These are phyloP conservation scores for Auricularia sp. DNA, from an alignment of 768 basidiomycete species.

Conservation along the genomic window DNA sequence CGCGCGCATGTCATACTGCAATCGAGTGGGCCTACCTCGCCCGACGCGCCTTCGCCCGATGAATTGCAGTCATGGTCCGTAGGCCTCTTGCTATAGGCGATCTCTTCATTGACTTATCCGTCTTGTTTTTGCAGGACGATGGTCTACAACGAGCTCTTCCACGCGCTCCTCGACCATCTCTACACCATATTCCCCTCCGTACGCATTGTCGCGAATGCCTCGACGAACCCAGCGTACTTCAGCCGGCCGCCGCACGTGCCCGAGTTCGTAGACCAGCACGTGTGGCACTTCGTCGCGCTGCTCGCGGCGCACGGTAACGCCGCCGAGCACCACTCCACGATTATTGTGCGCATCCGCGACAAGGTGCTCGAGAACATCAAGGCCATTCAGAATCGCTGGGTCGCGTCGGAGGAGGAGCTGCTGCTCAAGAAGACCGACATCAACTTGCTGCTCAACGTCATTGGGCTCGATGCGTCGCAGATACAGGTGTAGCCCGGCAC, in stretches of 20 bases:
- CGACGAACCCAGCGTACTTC: conserved; percentile 18
- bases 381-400: conserved; percentile 67
- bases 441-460: conserved; percentile 49
- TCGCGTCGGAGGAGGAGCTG: conserved; percentile 59
- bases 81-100: neutral
- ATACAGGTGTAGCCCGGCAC: conserved; percentile 5
- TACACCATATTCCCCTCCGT: conserved; percentile 84
- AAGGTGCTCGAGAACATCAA: conserved; percentile 88
- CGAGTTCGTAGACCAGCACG: conserved; percentile 58
- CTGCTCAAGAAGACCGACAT: conserved; percentile 83
- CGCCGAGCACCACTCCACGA: conserved; percentile 76
- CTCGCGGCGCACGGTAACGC: conserved; percentile 72
- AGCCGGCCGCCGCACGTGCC: conserved; percentile 45
- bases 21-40: conserved; percentile 36
- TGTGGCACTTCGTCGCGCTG: conserved; percentile 92
- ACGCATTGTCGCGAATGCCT: conserved; percentile 40
- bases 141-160: conserved; percentile 82
- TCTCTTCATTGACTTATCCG: conserved; percentile 7
- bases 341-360: conserved; percentile 80
- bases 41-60: conserved; percentile 52
- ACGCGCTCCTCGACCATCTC: conserved; percentile 66
- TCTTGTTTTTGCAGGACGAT: conserved; percentile 42
- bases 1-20: conserved; percentile 75
- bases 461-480: conserved; percentile 18
- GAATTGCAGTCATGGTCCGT: conserved; percentile 73